These are phyloP conservation scores for Emmonsiellopsis sp. DNA, from an alignment of 2,329 filamentous ascomycete genomes.

Conservation along the genomic window DNA sequence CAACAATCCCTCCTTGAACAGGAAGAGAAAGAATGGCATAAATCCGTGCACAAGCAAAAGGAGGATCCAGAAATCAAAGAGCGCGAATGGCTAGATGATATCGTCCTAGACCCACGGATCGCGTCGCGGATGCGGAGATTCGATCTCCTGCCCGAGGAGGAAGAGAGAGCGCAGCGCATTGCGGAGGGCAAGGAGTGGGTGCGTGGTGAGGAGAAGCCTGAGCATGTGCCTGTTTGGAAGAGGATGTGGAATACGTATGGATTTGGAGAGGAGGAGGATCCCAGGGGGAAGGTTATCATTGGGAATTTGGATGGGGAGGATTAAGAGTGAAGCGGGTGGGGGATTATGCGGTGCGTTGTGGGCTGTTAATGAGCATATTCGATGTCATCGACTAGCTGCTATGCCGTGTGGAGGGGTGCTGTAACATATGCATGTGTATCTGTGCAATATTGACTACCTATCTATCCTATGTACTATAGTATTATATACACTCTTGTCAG, in stretches of 20 bases:
- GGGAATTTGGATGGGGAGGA: conserved; percentile 31
- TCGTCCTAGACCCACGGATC: conserved; percentile 70
- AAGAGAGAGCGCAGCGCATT: conserved; percentile 55
- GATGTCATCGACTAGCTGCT: no score
- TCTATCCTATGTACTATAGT: not conserved
- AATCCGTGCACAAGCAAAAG: conserved; percentile 55
- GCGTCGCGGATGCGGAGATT: conserved; percentile 72
- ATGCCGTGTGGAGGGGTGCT: no score
- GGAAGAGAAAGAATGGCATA: conserved; percentile 78
- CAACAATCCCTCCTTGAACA: conserved; percentile 55
- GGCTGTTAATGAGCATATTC: no score
- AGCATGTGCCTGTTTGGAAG: conserved; percentile 28
- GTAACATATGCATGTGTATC: not conserved
- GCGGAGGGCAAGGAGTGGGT: conserved; percentile 59
- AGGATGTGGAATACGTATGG: conserved; percentile 32
- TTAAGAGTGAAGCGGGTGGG: conserved; percentile 8
- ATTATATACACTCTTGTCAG: conserved; percentile 3
- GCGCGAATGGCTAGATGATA: conserved; percentile 64
- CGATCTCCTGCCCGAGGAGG: conserved; percentile 59
- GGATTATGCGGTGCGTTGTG: not conserved
- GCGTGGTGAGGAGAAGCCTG: conserved; percentile 49
- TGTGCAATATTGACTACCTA: not conserved
- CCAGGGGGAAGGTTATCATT: conserved; percentile 30
- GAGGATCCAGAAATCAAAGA: conserved; percentile 49
- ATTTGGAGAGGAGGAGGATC: conserved; percentile 33